Evolutionary conservation across 169 alveolate genomes (phyloP).

Genomic region (Babesia divergens): DNA sequence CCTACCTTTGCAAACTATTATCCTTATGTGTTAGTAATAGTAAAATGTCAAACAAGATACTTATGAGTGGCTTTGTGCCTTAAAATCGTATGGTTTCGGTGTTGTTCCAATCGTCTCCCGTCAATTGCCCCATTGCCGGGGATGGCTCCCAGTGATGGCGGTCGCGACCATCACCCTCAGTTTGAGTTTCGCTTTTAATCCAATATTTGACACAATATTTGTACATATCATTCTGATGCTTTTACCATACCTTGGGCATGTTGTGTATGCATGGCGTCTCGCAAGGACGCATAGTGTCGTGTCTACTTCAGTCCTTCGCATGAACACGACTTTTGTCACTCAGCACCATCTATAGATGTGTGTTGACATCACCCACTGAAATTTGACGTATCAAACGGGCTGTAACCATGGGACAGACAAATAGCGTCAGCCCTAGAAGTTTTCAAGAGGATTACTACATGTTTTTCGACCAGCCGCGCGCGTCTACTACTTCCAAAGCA

Average conservation of each 20-base stretch:
- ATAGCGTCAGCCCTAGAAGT: slow-evolving; percentile 17
- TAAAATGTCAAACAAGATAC: neutral
- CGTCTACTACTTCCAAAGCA: neutral
- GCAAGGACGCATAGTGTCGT: neutral
- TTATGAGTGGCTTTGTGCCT: slow-evolving; percentile 2
- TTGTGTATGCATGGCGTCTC: slow-evolving; percentile 2
- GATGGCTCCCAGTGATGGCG: neutral
- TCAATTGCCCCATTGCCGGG: slow-evolving; percentile 21
- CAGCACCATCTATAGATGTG: neutral
- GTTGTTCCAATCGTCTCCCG: neutral
- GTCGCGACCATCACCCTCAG: neutral
- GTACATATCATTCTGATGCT: too few relatives aligned
- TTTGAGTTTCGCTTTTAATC: too few relatives aligned
- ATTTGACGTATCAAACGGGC: too few relatives aligned
- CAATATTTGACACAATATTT: too few relatives aligned
- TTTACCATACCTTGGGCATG: neutral
- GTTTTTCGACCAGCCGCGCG: slow-evolving; percentile 10
- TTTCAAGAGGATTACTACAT: slow-evolving; percentile 35
- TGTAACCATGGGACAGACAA: slow-evolving; percentile 23
- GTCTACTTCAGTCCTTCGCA: neutral
- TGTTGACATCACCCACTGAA: too few relatives aligned
- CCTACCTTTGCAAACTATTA: slow-evolving; percentile 23
- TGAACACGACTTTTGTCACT: neutral
- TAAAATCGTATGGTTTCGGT: neutral
- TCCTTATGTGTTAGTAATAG: neutral